phyloP scores from a whole-genome alignment of 78 protist species.

The Dictyostelium intermedium region DNA sequence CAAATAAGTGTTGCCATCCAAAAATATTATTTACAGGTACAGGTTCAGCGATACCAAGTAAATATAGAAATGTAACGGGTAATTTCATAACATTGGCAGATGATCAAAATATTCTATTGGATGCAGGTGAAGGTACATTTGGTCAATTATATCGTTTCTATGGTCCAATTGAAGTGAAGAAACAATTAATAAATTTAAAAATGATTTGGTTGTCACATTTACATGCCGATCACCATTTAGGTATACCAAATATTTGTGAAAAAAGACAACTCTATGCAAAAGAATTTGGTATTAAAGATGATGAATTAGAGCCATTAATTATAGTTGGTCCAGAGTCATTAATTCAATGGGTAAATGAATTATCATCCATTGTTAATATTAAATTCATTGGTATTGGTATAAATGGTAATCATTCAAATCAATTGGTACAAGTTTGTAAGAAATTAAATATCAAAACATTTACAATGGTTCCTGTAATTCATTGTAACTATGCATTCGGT shows the following conservation, averaged over 20 bases:
- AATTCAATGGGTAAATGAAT: slow-evolving; percentile 34
- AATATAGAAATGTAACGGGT: slow-evolving; percentile 90
- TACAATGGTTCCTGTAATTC: slow-evolving; percentile 75
- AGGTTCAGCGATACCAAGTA: slow-evolving; percentile 93
- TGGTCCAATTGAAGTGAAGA: slow-evolving; percentile 62
- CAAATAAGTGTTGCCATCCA: slow-evolving; percentile 11
- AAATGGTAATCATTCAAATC: neutral
- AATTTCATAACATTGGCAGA: slow-evolving; percentile 9
- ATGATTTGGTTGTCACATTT: slow-evolving; percentile 94
- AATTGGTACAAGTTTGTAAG: neutral
- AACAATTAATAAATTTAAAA: neutral
- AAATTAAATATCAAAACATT: slow-evolving; percentile 10
- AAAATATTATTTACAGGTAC: slow-evolving; percentile 92
- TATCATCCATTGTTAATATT: neutral
- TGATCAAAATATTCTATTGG: slow-evolving; percentile 79
- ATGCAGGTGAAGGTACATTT: slow-evolving; percentile 96
- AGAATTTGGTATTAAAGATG: neutral
- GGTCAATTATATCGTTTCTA: slow-evolving; percentile 89
- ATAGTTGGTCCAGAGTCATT: slow-evolving; percentile 56
- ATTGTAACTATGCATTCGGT: slow-evolving; percentile 84
- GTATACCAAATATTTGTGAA: slow-evolving; percentile 65
- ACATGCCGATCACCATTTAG: slow-evolving; percentile 99
- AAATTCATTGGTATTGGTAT: slow-evolving; percentile 12
- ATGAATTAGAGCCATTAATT: neutral
- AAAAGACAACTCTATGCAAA: slow-evolving; percentile 6